Evolutionary conservation across 31 red algal species (phyloP).

Genomic region (Asparagopsis taxiformis): DNA sequence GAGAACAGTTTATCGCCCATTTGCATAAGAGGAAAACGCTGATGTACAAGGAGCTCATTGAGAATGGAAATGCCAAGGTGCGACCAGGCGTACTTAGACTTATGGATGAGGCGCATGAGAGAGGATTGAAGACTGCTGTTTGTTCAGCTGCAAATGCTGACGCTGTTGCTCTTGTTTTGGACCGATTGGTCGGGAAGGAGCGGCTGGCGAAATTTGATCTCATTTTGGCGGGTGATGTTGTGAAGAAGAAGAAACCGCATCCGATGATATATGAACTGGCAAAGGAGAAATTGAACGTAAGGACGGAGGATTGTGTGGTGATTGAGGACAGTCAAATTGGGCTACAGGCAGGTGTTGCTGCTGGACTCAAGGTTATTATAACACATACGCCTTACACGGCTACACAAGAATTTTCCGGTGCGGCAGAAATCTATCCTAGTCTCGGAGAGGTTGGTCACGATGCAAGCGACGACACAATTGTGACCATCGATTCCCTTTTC

Average conservation of each 20-base stretch:
- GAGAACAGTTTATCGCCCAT: conserved; percentile 35
- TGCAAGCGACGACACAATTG: conserved; percentile 16
- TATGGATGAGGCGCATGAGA: conserved; percentile 77
- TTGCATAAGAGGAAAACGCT: conserved; percentile 72
- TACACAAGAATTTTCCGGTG: conserved; percentile 67
- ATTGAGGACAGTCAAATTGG: conserved; percentile 95
- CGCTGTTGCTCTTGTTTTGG: conserved; percentile 53
- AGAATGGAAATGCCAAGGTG: conserved; percentile 17
- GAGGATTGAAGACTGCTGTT: conserved; percentile 60
- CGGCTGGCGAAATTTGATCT: conserved; percentile 72
- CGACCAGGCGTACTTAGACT: conserved; percentile 81
- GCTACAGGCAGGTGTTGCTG: conserved; percentile 68
- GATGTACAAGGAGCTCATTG: conserved; percentile 65
- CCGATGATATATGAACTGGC: conserved; percentile 92
- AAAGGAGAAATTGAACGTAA: conserved; percentile 42
- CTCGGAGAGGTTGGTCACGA: conserved; percentile 38
- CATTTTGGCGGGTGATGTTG: conserved; percentile 87
- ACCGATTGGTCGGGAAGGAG: conserved; percentile 48
- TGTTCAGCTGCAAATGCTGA: conserved; percentile 89
- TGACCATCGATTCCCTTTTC: conserved; percentile 64
- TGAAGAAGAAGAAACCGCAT: conserved; percentile 86
- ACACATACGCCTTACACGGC: conserved; percentile 79
- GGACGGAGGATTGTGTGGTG: conserved; percentile 74
- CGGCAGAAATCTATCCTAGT: conserved; percentile 45
- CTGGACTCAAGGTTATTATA: conserved; percentile 82